Percentiles rank a stretch among this genome's conserved stretches.
Evolutionary conservation across 805 yeast species (phyloP).

Genomic region (Myxozyma neglecta): DNA sequence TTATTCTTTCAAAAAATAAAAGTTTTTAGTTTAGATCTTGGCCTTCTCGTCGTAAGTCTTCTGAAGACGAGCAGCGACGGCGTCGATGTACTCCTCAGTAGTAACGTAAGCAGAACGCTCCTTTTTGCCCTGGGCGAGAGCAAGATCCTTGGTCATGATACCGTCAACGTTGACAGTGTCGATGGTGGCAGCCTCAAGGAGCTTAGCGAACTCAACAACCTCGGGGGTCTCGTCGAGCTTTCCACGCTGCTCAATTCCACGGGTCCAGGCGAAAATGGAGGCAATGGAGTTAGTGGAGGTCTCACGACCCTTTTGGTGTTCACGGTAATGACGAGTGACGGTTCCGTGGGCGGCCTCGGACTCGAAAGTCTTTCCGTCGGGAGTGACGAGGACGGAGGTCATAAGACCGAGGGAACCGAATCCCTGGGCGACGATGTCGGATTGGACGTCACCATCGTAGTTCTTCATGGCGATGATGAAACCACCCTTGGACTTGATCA

Average conservation of each 20-base stretch:
- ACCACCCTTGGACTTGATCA: constrained; percentile 95
- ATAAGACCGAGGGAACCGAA: constrained; percentile 94
- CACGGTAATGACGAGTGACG: constrained; percentile 95
- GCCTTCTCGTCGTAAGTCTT: constrained; percentile 17
- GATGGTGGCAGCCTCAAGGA: constrained; percentile 77
- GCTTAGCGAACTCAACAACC: constrained; percentile 74
- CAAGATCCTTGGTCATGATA: constrained; percentile 95
- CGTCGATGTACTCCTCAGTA: constrained; percentile 86
- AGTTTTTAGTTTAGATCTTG: constrained; percentile 9
- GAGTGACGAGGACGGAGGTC: constrained; percentile 96
- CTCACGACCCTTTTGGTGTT: constrained; percentile 94
- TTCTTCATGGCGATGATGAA: constrained; percentile 94
- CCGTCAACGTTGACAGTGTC: constrained; percentile 82
- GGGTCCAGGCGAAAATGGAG: constrained; percentile 94
- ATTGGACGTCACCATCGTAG: constrained; percentile 97
- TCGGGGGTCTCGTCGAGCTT: constrained; percentile 82
- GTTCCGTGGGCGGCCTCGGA: constrained; percentile 99
- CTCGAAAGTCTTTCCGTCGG: constrained; percentile 94
- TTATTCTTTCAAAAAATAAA: background rate
- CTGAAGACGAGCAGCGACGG: constrained; percentile 48
- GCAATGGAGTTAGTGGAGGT: constrained; percentile 97
- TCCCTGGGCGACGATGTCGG: constrained; percentile 97
- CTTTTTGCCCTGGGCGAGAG: constrained; percentile 83
- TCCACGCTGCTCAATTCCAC: constrained; percentile 92
- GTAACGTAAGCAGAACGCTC: constrained; percentile 80